Conservation (phyloP, 768 basidiomycete species). For the Favolaschia claudopus region DNA sequence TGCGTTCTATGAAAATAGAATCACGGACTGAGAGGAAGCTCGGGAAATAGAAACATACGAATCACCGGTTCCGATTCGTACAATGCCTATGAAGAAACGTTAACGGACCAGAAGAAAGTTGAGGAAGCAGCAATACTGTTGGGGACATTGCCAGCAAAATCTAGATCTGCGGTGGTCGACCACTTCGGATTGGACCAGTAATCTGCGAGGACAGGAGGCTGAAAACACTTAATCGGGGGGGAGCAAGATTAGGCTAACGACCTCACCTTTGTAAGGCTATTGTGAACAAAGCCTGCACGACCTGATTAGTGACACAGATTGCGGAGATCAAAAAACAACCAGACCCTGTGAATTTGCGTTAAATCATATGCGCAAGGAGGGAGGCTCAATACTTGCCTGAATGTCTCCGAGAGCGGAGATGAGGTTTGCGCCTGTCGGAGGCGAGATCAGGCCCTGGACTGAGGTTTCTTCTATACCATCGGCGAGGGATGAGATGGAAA, state of each 20-base stretch:
- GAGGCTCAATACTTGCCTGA: constrained; percentile 33
- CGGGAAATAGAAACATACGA: constrained; percentile 38
- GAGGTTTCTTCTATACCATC: constrained; percentile 73
- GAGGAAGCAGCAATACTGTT: too few relatives aligned
- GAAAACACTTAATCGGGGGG: too few relatives aligned
- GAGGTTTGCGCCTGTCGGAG: constrained; percentile 63
- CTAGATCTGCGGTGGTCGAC: constrained; percentile 46
- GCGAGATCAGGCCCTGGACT: constrained; percentile 64
- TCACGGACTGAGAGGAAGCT: not conserved
- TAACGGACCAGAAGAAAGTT: too few relatives aligned
- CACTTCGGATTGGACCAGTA: constrained; percentile 44
- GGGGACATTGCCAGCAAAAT: too few relatives aligned
- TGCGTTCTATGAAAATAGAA: constrained; percentile 37
- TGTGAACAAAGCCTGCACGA: constrained; percentile 45
- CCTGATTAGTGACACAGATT: not conserved
- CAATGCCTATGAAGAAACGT: too few relatives aligned
- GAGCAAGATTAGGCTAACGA: too few relatives aligned
- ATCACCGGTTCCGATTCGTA: constrained; percentile 56
- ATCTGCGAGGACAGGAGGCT: too few relatives aligned
- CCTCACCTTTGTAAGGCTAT: constrained; percentile 36
- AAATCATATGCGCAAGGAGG: not conserved
- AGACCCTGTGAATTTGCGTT: too few relatives aligned
- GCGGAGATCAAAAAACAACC: too few relatives aligned
- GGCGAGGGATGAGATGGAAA: constrained; percentile 65
- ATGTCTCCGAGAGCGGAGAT: constrained; percentile 58